phyloP scores from a whole-genome alignment of 805 yeast species.

The Candida ulmi region DNA sequence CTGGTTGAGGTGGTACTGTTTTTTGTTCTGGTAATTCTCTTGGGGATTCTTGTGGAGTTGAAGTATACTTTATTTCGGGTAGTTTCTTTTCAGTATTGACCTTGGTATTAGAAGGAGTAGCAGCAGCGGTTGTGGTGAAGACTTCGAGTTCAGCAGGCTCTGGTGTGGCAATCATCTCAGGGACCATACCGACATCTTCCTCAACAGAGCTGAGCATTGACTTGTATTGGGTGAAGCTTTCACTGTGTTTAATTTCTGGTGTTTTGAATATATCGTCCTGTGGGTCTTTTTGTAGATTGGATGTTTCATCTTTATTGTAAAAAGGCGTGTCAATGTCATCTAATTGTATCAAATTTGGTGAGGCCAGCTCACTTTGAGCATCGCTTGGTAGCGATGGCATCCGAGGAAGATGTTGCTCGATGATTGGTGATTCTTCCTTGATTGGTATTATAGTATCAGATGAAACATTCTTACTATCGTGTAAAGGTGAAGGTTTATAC shows the following conservation, averaged over 20 bases:
- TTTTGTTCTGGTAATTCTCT: neutral
- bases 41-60: neutral
- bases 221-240: slow-evolving; percentile 10
- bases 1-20: neutral
- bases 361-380: neutral
- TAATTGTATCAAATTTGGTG: slow-evolving; percentile 34
- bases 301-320: neutral
- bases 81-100: too few relatives aligned
- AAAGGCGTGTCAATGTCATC: slow-evolving; percentile 24
- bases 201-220: slow-evolving; percentile 11
- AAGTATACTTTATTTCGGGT: too few relatives aligned
- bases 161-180: slow-evolving; percentile 8
- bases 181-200: slow-evolving; percentile 4
- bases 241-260: slow-evolving; percentile 17
- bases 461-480: slow-evolving; percentile 6
- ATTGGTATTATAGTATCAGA: slow-evolving; percentile 8
- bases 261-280: slow-evolving; percentile 22
- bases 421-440: slow-evolving; percentile 3
- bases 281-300: neutral
- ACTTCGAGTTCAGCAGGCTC: slow-evolving; percentile 1
- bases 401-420: neutral
- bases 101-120: too few relatives aligned
- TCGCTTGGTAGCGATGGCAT: neutral
- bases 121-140: neutral
- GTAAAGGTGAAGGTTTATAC: slow-evolving; percentile 11